A percentile compares a stretch with the other conserved stretches of the same genome.
These are phyloP conservation scores for Pelargonium fulgidum DNA, from an alignment of 441 rosid genomes.

Conservation along the genomic window DNA sequence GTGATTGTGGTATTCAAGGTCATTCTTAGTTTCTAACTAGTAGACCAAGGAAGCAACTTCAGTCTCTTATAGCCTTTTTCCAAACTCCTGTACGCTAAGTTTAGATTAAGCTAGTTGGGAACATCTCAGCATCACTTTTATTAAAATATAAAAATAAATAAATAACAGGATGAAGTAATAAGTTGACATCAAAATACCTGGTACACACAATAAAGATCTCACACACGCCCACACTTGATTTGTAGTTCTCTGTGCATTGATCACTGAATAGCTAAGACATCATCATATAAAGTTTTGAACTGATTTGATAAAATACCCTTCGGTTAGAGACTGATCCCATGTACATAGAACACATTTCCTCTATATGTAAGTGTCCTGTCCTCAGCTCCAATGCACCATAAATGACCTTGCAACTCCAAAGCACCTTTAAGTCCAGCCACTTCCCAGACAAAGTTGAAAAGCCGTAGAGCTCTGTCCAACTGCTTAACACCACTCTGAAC, in stretches of 20 bases:
- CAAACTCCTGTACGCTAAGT: no score
- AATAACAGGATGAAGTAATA: background rate
- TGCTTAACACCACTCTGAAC: slow-evolving; percentile 60
- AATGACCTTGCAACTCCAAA: slow-evolving; percentile 55
- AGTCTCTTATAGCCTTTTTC: no score
- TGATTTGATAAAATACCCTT: background rate
- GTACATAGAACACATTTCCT: slow-evolving; percentile 49
- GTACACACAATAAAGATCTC: background rate
- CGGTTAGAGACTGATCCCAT: slow-evolving; percentile 39
- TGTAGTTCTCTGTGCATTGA: background rate
- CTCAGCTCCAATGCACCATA: slow-evolving; percentile 56
- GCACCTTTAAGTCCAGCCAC: slow-evolving; percentile 53
- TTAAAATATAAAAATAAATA: no score
- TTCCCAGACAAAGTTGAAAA: slow-evolving; percentile 64
- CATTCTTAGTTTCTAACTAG: no score
- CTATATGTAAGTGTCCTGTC: slow-evolving; percentile 37
- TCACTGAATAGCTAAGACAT: background rate
- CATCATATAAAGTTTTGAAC: background rate
- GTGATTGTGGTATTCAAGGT: no score
- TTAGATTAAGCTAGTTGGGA: no score
- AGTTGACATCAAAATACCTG: background rate
- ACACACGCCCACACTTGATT: background rate
- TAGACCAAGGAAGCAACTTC: no score
- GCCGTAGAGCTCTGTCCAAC: slow-evolving; percentile 52
- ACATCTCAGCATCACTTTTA: no score